Evolutionary conservation across 352 stramenopile genomes (phyloP).

Genomic region (Pythium chondricola): DNA sequence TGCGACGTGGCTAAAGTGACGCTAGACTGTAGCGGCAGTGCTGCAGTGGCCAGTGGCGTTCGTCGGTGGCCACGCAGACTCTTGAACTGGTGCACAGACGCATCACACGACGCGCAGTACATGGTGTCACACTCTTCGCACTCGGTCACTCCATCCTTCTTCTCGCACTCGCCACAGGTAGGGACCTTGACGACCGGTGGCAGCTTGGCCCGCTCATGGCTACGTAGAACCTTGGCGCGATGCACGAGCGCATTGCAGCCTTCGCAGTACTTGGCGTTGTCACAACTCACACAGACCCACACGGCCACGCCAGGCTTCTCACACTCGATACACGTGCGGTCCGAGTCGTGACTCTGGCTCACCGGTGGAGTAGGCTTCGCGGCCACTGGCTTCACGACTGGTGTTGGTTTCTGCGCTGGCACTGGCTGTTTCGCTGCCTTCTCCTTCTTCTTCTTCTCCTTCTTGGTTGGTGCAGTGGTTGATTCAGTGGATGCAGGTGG

Average conservation of each 20-base stretch:
- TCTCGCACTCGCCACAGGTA: constrained; percentile 50
- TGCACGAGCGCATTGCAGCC: constrained; percentile 52
- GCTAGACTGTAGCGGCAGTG: background rate
- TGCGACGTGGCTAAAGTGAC: constrained; percentile 12
- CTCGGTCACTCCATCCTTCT: constrained; percentile 23
- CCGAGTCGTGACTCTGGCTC: constrained; percentile 4
- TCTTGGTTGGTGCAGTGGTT: background rate
- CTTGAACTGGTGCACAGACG: constrained; percentile 69
- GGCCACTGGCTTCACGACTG: background rate
- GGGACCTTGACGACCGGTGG: constrained; percentile 21
- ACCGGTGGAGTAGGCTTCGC: too few species aligned
- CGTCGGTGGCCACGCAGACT: constrained; percentile 48
- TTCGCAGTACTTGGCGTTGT: constrained; percentile 59
- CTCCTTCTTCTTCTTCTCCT: too few species aligned
- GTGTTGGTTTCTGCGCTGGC: too few species aligned
- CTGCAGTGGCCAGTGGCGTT: background rate
- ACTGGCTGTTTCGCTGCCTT: too few species aligned
- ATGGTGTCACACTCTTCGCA: constrained; percentile 57
- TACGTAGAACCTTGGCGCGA: constrained; percentile 52
- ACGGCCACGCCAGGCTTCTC: constrained; percentile 33
- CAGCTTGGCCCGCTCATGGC: constrained; percentile 41
- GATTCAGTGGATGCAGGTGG: background rate
- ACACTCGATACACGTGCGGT: constrained; percentile 58
- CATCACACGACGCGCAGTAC: constrained; percentile 50
- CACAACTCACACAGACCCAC: constrained; percentile 53